Evolutionary conservation across 129 eudicot species (phyloP).

Genomic region (Heracleum sosnowskyi): DNA sequence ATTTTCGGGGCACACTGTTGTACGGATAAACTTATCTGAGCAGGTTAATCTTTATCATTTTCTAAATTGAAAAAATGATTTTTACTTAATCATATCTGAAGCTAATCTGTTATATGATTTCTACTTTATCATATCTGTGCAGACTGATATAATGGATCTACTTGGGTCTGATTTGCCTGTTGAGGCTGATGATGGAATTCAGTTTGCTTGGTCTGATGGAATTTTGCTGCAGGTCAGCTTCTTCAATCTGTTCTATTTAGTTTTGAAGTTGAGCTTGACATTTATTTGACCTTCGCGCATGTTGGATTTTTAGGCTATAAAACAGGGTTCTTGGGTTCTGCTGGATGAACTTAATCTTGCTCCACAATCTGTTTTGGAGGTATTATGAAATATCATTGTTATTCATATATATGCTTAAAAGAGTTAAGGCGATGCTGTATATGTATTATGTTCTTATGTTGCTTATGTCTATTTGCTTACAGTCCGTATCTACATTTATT

Average conservation of each 20-base stretch:
- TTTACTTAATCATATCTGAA: not conserved
- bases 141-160: slow-evolving; percentile 98
- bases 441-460: not conserved
- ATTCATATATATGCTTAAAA: not conserved
- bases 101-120: too few species aligned
- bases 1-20: slow-evolving; percentile 87
- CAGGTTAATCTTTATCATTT: slow-evolving; percentile 45
- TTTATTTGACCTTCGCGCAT: slow-evolving; percentile 8
- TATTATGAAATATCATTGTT: slow-evolving; percentile 5
- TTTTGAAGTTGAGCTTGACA: slow-evolving; percentile 12
- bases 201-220: slow-evolving; percentile 99
- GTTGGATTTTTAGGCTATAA: slow-evolving; percentile 55
- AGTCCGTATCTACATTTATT: not conserved
- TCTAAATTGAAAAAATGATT: not conserved
- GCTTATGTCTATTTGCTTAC: not conserved
- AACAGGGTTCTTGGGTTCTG: slow-evolving; percentile 91
- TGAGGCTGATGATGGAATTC: slow-evolving; percentile 92
- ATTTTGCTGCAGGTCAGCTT: slow-evolving; percentile 73
- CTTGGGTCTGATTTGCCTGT: slow-evolving; percentile 96
- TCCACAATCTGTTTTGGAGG: slow-evolving; percentile 98
- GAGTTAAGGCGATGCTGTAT: not conserved
- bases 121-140: slow-evolving; percentile 4
- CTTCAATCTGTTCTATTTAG: not conserved
- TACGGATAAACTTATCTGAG: slow-evolving; percentile 92
- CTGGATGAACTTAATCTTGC: slow-evolving; percentile 98